Evolutionary conservation across 352 stramenopile genomes (phyloP).

Genomic region (Nothophytophthora sp.): DNA sequence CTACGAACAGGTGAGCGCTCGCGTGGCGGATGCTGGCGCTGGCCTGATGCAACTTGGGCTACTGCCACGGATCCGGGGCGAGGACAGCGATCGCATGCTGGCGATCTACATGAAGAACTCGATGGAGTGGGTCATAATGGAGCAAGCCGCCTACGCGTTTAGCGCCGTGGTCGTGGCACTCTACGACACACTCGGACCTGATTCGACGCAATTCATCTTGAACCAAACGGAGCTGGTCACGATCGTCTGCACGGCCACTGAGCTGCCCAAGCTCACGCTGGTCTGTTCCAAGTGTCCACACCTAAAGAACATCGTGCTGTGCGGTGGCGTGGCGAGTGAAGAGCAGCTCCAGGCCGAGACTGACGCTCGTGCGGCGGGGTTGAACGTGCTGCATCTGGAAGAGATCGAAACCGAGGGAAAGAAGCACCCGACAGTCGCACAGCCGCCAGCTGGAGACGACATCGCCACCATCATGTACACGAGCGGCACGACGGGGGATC

Average conservation of each 20-base stretch:
- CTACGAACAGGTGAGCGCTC: slow-evolving; percentile 48
- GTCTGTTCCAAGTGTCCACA: slow-evolving; percentile 37
- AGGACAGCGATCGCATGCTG: slow-evolving; percentile 69
- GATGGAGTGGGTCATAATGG: slow-evolving; percentile 94
- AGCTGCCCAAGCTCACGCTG: slow-evolving; percentile 51
- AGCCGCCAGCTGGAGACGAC: slow-evolving; percentile 54
- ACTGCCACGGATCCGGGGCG: slow-evolving; percentile 32
- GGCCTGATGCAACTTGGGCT: slow-evolving; percentile 52
- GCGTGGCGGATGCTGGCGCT: slow-evolving; percentile 35
- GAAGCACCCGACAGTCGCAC: slow-evolving; percentile 18
- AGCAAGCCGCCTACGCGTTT: slow-evolving; percentile 79
- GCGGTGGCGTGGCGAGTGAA: slow-evolving; percentile 24
- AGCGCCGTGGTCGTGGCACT: slow-evolving; percentile 53
- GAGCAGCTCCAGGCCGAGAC: slow-evolving; percentile 35
- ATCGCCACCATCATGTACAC: slow-evolving; percentile 96
- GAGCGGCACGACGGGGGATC: slow-evolving; percentile 94
- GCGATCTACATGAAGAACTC: slow-evolving; percentile 97
- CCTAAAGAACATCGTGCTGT: slow-evolving; percentile 51
- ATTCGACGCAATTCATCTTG: slow-evolving; percentile 75
- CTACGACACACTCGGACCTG: slow-evolving; percentile 78
- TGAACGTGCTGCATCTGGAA: slow-evolving; percentile 44
- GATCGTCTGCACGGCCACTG: slow-evolving; percentile 59
- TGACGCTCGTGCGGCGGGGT: slow-evolving; percentile 23
- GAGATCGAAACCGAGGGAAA: slow-evolving; percentile 44
- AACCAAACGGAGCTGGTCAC: slow-evolving; percentile 75